Percentiles rank a stretch among this genome's conserved stretches.
These are phyloP conservation scores for Schwanniomyces yamadae DNA, from an alignment of 805 yeast genomes.

Conservation along the genomic window DNA sequence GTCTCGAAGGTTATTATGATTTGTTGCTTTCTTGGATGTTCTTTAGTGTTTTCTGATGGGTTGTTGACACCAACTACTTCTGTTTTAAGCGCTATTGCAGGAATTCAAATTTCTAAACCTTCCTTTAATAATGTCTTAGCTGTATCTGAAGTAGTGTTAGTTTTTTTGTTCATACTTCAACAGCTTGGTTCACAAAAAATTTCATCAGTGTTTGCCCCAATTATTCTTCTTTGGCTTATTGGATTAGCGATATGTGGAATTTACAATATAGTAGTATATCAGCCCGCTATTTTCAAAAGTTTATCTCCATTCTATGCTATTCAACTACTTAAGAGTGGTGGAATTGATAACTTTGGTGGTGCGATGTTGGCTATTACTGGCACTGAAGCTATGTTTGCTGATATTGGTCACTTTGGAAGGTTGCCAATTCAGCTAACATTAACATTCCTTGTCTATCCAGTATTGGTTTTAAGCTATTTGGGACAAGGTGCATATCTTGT, in stretches of 20 bases:
- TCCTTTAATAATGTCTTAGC: constrained; percentile 44
- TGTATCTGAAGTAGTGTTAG: constrained; percentile 48
- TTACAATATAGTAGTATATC: constrained; percentile 39
- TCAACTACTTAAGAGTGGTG: constrained; percentile 37
- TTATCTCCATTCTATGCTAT: constrained; percentile 55
- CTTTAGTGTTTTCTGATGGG: constrained; percentile 59
- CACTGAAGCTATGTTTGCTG: constrained; percentile 65
- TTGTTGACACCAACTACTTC: constrained; percentile 64
- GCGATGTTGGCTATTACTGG: constrained; percentile 59
- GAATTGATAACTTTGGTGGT: constrained; percentile 46
- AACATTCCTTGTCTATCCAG: constrained; percentile 48
- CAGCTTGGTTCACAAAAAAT: constrained; percentile 50
- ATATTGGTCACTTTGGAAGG: constrained; percentile 55
- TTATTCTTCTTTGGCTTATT: constrained; percentile 51
- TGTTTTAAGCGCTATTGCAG: constrained; percentile 55
- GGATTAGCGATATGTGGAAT: constrained; percentile 47
- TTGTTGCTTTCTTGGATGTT: constrained; percentile 52
- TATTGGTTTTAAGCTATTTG: constrained; percentile 50
- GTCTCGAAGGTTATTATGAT: constrained; percentile 34
- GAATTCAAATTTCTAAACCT: constrained; percentile 54
- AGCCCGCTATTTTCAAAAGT: constrained; percentile 46
- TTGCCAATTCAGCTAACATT: constrained; percentile 50
- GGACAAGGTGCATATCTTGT: constrained; percentile 57
- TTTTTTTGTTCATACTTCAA: constrained; percentile 47
- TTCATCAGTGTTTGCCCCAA: constrained; percentile 53